Base-by-base conservation (phyloP, 2,329 filamentous ascomycete genomes). In the Neonectria sp. region DNA sequence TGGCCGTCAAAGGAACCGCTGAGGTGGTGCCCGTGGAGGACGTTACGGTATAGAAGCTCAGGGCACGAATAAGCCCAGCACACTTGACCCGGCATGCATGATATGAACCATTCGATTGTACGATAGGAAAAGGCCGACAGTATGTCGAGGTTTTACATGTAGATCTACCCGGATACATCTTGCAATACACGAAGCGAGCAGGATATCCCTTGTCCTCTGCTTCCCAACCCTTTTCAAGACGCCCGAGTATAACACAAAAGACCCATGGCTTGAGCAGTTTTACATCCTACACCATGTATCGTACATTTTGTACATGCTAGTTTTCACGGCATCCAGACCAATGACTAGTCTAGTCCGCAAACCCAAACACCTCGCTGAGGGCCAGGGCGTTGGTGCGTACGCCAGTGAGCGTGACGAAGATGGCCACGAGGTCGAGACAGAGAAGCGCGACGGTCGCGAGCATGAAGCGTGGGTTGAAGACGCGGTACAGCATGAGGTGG, bases 401-500 rank as follows among this genome's bases (percentile, higher is more conserved):
- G 1, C 94, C 95, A 31, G 89, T 83, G 63, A 98, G 79, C n/a
- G 91, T 89, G 17, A 97, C 86, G 15, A 91, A 69, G 8, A 96
- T 86, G 1, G 88, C 88, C 2, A 96, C 86, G 4, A 97, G 71
- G 77, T 98, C 95, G 11, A 97, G 91, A 29, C 95, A 86, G 17
- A 95, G 76, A 65, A 98, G 79, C 56, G 92, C 87, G 4, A 88
- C 82, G 0, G 90, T 91, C 0, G 92, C 94, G 78, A 94, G 88
- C 92, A 99, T 93, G 83, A 95, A 99, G 31, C 95, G 85, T 53
- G 96, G 96, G 82, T 89, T 92, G 77, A 99, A 99, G 49, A 99
- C 94, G 48, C 96, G 89, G 82, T 96, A 99, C 33, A 99, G 87
- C 96, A 99, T 99, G 70, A 99, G 86, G 84, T 99, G 96, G 58